Percentiles rank a stretch among this genome's conserved stretches.
Conservation (phyloP, 305 asterid genomes). For the Coffea humblotiana region DNA sequence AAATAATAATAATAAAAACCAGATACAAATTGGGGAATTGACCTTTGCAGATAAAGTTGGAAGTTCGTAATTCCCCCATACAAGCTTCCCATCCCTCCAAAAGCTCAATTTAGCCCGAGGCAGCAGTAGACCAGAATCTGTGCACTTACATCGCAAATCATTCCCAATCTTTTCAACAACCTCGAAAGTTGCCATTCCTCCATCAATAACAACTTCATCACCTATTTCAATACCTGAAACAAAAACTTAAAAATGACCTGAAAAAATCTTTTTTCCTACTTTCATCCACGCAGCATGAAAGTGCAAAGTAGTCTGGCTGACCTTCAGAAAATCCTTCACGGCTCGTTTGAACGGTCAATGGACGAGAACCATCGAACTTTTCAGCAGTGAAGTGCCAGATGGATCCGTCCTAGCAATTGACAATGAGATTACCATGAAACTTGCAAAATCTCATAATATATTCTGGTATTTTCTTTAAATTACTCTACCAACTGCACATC, state of each 20-base stretch:
- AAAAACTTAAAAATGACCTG: neutral
- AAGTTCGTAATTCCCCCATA: conserved; percentile 50
- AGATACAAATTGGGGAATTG: neutral
- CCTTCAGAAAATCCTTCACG: conserved; percentile 81
- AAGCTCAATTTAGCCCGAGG: conserved; percentile 83
- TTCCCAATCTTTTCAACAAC: conserved; percentile 68
- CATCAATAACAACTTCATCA: conserved; percentile 79
- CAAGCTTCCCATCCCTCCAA: conserved; percentile 81
- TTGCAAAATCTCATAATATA: conserved; percentile 4
- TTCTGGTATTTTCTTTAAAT: neutral
- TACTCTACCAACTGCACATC: neutral
- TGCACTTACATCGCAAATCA: conserved; percentile 73
- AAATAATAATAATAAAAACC: too few species aligned
- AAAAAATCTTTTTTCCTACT: neutral
- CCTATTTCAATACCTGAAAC: conserved; percentile 62
- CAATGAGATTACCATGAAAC: conserved; percentile 22
- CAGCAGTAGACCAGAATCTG: conserved; percentile 72
- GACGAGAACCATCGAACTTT: conserved; percentile 69
- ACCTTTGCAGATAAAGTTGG: conserved; percentile 79
- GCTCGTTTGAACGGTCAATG: conserved; percentile 66
- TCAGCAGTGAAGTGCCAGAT: conserved; percentile 74
- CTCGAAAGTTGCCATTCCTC: conserved; percentile 87
- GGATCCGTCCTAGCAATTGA: conserved; percentile 60
- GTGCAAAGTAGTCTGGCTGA: conserved; percentile 20
- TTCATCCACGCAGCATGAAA: conserved; percentile 6